phyloP scores from a whole-genome alignment of 2,329 filamentous ascomycete species.

The Aspergillus candidus region DNA sequence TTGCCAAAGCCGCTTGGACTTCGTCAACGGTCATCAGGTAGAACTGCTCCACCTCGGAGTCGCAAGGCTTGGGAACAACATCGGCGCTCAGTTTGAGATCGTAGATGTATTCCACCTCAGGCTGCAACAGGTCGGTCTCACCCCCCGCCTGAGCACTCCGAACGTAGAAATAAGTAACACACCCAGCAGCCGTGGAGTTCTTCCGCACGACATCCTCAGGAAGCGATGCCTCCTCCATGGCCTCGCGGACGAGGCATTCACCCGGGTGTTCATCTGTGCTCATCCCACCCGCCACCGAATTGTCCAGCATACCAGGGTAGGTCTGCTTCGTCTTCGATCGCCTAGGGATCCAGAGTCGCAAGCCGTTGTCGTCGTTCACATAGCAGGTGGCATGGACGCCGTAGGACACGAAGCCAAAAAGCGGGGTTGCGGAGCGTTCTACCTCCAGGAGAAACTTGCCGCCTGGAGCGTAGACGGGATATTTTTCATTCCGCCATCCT shows the following conservation, averaged over 20 bases:
- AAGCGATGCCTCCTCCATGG: slow-evolving; percentile 80
- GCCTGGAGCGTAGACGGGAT: slow-evolving; percentile 64
- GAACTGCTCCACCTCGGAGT: slow-evolving; percentile 86
- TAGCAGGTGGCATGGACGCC: slow-evolving; percentile 79
- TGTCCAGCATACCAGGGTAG: slow-evolving; percentile 88
- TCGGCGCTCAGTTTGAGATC: slow-evolving; percentile 70
- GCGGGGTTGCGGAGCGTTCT: slow-evolving; percentile 66
- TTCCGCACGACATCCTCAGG: slow-evolving; percentile 62
- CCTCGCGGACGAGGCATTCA: slow-evolving; percentile 78
- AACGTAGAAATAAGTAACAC: slow-evolving; percentile 78
- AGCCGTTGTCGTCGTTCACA: slow-evolving; percentile 49
- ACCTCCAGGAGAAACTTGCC: slow-evolving; percentile 61
- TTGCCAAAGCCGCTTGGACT: slow-evolving; percentile 61
- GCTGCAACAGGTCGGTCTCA: slow-evolving; percentile 75
- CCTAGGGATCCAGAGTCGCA: slow-evolving; percentile 80
- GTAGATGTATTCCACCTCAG: slow-evolving; percentile 87
- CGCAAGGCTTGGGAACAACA: slow-evolving; percentile 67
- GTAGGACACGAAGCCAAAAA: slow-evolving; percentile 72
- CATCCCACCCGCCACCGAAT: slow-evolving; percentile 83
- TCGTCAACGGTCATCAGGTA: slow-evolving; percentile 70
- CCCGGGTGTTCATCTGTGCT: slow-evolving; percentile 73
- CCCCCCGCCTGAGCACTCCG: slow-evolving; percentile 70
- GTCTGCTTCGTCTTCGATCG: slow-evolving; percentile 74
- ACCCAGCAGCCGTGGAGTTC: slow-evolving; percentile 56
- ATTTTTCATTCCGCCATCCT: slow-evolving; percentile 76